A percentile compares a stretch with the other conserved stretches of the same genome.
Evolutionary conservation across 2,329 filamentous ascomycete genomes (phyloP).

Genomic region (Aspergillus pseudotamarii): DNA sequence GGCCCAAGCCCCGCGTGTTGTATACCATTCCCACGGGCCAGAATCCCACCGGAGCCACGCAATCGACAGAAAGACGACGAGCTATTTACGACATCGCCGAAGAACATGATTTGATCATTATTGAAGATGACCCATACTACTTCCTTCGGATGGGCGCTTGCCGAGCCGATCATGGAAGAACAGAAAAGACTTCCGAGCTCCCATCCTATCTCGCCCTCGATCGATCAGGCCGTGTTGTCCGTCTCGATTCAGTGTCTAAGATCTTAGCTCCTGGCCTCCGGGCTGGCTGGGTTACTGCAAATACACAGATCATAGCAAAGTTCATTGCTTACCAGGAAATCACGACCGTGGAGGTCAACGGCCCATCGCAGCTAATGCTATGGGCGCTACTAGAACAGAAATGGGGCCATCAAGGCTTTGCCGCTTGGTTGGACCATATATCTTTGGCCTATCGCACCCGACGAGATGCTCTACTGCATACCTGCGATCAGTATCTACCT

Average conservation of each 20-base stretch:
- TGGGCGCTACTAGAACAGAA: neutral
- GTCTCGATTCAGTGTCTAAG: neutral
- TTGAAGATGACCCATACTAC: neutral
- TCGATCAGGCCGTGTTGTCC: neutral
- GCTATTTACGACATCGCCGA: constrained; percentile 1
- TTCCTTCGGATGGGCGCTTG: neutral
- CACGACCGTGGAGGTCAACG: neutral
- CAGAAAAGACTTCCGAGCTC: neutral
- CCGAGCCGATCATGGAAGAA: too few species aligned
- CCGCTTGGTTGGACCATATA: neutral
- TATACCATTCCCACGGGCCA: neutral
- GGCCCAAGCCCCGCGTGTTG: neutral
- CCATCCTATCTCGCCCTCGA: neutral
- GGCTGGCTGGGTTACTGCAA: neutral
- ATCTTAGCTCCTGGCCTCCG: neutral
- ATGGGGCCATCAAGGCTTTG: neutral
- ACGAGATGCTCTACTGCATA: neutral
- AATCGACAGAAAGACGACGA: neutral
- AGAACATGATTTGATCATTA: neutral
- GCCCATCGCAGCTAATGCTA: neutral
- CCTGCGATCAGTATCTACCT: neutral
- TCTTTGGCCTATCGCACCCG: neutral
- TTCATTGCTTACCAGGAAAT: neutral
- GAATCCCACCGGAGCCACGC: neutral
- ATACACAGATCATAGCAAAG: neutral